Percentiles rank a stretch among this genome's conserved stretches.
These are phyloP conservation scores for Cichorium intybus DNA, from an alignment of 140 eudicot species.

Conservation along the genomic window DNA sequence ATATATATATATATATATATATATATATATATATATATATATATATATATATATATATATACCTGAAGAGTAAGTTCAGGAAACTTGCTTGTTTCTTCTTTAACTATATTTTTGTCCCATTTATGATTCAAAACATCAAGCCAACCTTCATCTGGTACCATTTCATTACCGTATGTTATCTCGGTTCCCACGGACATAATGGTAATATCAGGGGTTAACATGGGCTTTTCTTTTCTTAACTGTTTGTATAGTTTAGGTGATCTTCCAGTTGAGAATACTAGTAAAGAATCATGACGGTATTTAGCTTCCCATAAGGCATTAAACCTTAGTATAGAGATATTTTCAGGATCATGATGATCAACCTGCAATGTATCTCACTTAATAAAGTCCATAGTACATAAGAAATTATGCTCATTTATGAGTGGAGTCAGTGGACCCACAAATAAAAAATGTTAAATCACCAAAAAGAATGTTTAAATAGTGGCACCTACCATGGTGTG, in stretches of 20 bases:
- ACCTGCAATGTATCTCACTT: slow-evolving; percentile 40
- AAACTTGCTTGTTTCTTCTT: slow-evolving; percentile 75
- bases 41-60: not conserved
- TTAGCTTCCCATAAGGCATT: slow-evolving; percentile 87
- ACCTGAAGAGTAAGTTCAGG: slow-evolving; percentile 90
- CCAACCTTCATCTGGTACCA: slow-evolving; percentile 96
- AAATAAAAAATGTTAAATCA: not conserved
- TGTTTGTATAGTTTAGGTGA: slow-evolving; percentile 81
- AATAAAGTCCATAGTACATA: not conserved
- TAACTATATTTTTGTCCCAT: slow-evolving; percentile 77
- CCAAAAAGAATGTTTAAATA: not conserved
- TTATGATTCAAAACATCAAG: slow-evolving; percentile 64
- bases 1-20: not conserved
- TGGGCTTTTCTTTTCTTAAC: slow-evolving; percentile 85
- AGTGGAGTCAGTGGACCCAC: not conserved
- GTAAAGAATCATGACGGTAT: slow-evolving; percentile 66
- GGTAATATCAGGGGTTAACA: slow-evolving; percentile 89
- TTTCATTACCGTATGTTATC: slow-evolving; percentile 80
- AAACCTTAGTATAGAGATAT: slow-evolving; percentile 71
- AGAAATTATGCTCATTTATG: not conserved
- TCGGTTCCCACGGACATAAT: slow-evolving; percentile 97
- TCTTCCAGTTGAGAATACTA: slow-evolving; percentile 93
- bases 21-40: not conserved
- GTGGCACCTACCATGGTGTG: slow-evolving; percentile 67
- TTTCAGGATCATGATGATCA: slow-evolving; percentile 89